Base-by-base conservation (phyloP, 768 basidiomycete species). In the Suillus clintonianus region DNA sequence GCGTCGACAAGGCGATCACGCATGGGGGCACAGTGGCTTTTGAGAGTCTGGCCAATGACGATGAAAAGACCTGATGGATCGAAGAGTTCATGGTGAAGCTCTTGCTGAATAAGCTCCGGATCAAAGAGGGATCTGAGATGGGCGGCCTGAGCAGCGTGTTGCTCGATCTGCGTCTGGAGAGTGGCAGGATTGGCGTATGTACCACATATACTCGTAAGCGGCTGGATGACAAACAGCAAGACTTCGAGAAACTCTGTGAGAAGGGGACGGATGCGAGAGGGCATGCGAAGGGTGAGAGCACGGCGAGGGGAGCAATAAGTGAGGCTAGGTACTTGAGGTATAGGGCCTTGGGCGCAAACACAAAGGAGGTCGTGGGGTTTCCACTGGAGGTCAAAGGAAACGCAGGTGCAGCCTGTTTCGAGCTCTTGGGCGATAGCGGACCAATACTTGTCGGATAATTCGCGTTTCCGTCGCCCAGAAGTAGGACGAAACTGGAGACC, bases 11-110 rank as follows among this genome's bases (percentile, higher is more conserved):
- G 85, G 15, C 80, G 83, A 76, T 97, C 95, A 41, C 95, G 82
- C 89, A 97, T 95, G 15, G 95, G 95, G 7, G 95, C 95, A 66
- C 95, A 97, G 70, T 97, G 95, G 41, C 87, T 86, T 75, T 96
- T 94, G 65, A 97, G 83, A 19, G 90, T 90, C 65, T 85, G 81
- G 15, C 93, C 94, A 64, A 97, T 88, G 64, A 88, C 86, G 53
- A 82, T 73, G 77, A 97, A 94, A 54, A 96, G 82, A 11, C 87
- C 87, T 8, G 87, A 85, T 30, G 92, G 87, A 78, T 95, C 92
- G 72, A 93, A 94, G 10, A 92, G 78, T 39, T 85, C 83, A 66
- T 89, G 89, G 60, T 81, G 83, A 68, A 95, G 85, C 78, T 96
- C 92, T 74, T 92, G 90, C 71, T 89, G 85, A 64, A 97, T 91